phyloP scores from a whole-genome alignment of 352 stramenopile genomes.

The Plasmopara viticola region DNA sequence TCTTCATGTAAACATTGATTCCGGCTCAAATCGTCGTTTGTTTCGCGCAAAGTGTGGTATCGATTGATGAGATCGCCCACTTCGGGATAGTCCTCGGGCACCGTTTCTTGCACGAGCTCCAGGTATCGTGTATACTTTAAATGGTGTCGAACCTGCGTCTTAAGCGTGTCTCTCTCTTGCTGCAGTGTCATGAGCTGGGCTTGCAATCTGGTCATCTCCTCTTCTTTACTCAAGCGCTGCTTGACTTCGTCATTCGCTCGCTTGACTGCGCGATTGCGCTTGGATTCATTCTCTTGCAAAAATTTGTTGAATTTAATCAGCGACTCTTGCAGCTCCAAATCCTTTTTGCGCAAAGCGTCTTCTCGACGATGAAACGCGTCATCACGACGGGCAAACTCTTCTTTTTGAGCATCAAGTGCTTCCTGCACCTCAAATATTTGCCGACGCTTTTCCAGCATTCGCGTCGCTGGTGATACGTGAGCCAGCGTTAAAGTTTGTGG shows the following conservation, averaged over 20 bases:
- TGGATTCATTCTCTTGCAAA: conserved; percentile 91
- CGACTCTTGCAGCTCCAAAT: conserved; percentile 92
- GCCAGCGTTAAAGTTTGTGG: conserved; percentile 89
- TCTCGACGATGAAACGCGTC: conserved; percentile 91
- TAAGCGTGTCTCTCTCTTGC: conserved; percentile 60
- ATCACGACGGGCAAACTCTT: conserved; percentile 87
- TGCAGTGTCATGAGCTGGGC: conserved; percentile 60
- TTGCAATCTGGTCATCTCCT: conserved; percentile 72
- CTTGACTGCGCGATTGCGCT: conserved; percentile 90
- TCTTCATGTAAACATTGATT: conserved; percentile 79
- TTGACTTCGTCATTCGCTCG: conserved; percentile 90
- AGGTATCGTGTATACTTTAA: conserved; percentile 87
- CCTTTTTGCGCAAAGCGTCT: conserved; percentile 89
- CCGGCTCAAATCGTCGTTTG: conserved; percentile 74
- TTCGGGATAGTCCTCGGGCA: conserved; percentile 90
- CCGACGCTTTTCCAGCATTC: conserved; percentile 90
- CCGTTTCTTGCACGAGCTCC: conserved; percentile 83
- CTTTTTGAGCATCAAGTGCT: conserved; percentile 90
- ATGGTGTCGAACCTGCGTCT: conserved; percentile 64
- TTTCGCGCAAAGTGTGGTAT: conserved; percentile 89
- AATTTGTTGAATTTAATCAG: conserved; percentile 97
- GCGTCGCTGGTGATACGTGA: conserved; percentile 89
- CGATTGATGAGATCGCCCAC: conserved; percentile 89
- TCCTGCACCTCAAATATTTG: conserved; percentile 95
- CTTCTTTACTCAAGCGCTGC: conserved; percentile 85